A percentile compares a stretch with the other conserved stretches of the same genome.
phyloP scores from a whole-genome alignment of 306 rosid species.

The Acacia crassicarpa region DNA sequence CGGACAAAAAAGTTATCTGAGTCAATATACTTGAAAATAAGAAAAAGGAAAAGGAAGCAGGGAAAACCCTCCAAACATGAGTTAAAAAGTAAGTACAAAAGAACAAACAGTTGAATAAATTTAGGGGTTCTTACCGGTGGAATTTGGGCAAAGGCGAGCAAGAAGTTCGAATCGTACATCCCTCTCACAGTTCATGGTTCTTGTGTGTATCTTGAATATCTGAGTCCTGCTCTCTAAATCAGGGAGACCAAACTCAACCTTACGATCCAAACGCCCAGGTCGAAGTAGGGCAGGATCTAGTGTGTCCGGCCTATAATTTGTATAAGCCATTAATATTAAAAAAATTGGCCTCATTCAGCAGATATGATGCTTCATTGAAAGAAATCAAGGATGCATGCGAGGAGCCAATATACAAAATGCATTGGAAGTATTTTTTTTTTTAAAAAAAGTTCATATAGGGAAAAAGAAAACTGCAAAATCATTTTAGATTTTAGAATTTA shows the following conservation, averaged over 20 bases:
- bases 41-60: constrained; percentile 8
- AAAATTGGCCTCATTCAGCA: background rate
- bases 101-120: constrained; percentile 12
- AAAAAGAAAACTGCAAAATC: background rate
- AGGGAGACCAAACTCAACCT: constrained; percentile 99
- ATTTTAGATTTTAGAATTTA: too few species aligned
- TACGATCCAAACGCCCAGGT: constrained; percentile 95
- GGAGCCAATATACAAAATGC: constrained; percentile 4
- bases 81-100: background rate
- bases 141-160: constrained; percentile 97
- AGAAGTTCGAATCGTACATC: constrained; percentile 90
- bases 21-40: constrained; percentile 29
- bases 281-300: constrained; percentile 94
- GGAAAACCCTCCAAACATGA: constrained; percentile 1
- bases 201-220: constrained; percentile 93
- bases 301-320: constrained; percentile 85
- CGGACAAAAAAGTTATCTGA: background rate
- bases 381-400: background rate
- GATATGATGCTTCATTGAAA: background rate
- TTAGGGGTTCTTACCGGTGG: constrained; percentile 64
- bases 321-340: constrained; percentile 2
- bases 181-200: constrained; percentile 98
- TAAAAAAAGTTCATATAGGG: background rate
- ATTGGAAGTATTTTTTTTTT: too few species aligned
- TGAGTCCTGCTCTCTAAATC: constrained; percentile 97